These are phyloP conservation scores for Botrytis pseudocinerea DNA, from an alignment of 2,329 filamentous ascomycete genomes.

Conservation along the genomic window DNA sequence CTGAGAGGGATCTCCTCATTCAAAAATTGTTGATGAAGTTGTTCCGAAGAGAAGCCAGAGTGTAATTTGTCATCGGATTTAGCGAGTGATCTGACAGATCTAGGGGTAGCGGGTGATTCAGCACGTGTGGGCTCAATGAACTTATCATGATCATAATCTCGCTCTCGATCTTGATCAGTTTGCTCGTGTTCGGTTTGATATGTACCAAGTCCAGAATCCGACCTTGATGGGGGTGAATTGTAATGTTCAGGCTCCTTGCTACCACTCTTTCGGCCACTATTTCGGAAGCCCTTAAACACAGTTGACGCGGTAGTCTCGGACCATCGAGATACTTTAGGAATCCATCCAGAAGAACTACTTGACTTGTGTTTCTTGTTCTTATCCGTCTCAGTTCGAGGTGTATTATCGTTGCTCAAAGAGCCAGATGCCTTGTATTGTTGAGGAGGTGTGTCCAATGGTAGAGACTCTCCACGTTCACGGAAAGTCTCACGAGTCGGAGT, in stretches of 20 bases:
- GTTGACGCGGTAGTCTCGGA: conserved; percentile 94
- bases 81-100: conserved; percentile 36
- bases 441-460: conserved; percentile 60
- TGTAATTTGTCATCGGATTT: conserved; percentile 58
- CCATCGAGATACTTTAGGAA: conserved; percentile 95
- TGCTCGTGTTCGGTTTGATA: conserved; percentile 34
- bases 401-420: conserved; percentile 74
- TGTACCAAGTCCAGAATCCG: conserved; percentile 72
- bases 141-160: conserved; percentile 5
- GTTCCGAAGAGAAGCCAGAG: conserved; percentile 55
- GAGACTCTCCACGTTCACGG: conserved; percentile 55
- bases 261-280: conserved; percentile 58
- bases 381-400: conserved; percentile 60
- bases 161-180: conserved; percentile 16
- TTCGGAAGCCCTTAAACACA: conserved; percentile 73
- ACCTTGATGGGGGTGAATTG: conserved; percentile 61
- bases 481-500: conserved; percentile 59
- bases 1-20: conserved; percentile 34
- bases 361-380: conserved; percentile 89
- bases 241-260: conserved; percentile 46
- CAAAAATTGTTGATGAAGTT: conserved; percentile 40
- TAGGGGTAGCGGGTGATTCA: conserved; percentile 4
- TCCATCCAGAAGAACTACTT: conserved; percentile 72
- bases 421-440: conserved; percentile 45
- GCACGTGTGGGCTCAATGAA: conserved; percentile 1